A percentile compares a stretch with the other conserved stretches of the same genome.
These are phyloP conservation scores for Botrytis cinerea DNA, from an alignment of 2,329 filamentous ascomycete genomes.

Conservation along the genomic window DNA sequence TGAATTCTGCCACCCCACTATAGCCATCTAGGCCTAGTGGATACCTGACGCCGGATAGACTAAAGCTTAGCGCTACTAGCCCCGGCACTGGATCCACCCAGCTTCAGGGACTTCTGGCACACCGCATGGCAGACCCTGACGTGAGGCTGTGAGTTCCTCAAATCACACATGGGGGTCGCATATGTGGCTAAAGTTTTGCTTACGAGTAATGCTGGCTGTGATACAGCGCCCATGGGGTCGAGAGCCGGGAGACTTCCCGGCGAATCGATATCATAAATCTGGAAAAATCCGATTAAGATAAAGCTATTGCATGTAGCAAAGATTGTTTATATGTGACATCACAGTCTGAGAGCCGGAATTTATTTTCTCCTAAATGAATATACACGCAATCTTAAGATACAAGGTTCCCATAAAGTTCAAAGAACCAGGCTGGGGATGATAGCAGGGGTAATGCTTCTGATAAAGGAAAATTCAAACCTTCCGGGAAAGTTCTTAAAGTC, in stretches of 20 bases:
- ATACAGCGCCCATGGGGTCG: neutral
- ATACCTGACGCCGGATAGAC: neutral
- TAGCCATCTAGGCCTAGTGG: neutral
- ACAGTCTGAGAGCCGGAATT: neutral
- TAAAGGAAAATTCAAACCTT: neutral
- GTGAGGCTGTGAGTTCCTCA: conserved; percentile 3
- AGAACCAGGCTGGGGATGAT: neutral
- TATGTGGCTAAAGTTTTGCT: neutral
- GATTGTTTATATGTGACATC: neutral
- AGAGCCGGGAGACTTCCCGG: neutral
- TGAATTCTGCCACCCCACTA: conserved; percentile 1
- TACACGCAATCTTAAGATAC: neutral
- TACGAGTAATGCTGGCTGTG: neutral
- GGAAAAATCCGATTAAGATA: neutral
- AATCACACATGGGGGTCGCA: neutral
- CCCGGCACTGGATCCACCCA: neutral
- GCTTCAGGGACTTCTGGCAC: neutral
- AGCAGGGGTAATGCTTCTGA: neutral
- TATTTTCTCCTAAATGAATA: neutral
- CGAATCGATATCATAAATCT: neutral
- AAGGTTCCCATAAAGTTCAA: neutral
- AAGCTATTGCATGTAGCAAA: neutral
- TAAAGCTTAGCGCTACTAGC: neutral
- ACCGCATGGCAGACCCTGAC: neutral
- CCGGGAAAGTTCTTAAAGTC: neutral